Percentiles rank a stretch among this genome's conserved stretches.
These are phyloP conservation scores for Leucosporidium creatinivorum DNA, from an alignment of 768 basidiomycete species.

Conservation along the genomic window DNA sequence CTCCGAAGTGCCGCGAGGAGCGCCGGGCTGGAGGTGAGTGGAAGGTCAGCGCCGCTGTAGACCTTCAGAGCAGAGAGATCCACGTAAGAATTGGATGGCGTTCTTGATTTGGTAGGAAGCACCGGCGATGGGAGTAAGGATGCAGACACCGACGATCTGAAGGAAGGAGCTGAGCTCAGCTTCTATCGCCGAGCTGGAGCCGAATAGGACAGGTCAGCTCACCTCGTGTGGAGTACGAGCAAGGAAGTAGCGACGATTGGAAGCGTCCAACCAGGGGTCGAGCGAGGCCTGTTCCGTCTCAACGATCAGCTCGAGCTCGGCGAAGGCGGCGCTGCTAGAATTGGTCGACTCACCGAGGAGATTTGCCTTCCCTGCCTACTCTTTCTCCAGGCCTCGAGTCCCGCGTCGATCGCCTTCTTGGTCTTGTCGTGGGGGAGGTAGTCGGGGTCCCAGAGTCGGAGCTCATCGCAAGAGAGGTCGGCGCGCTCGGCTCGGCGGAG, in stretches of 20 bases:
- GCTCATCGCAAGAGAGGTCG: slow-evolving; percentile 21
- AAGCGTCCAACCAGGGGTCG: slow-evolving; percentile 21
- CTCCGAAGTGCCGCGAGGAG: slow-evolving; percentile 24
- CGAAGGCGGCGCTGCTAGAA: not conserved
- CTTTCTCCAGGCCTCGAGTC: slow-evolving; percentile 22
- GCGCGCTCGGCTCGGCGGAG: slow-evolving; percentile 15
- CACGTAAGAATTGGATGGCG: slow-evolving; percentile 26
- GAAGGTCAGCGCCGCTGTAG: not conserved
- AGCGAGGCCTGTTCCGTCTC: slow-evolving; percentile 2
- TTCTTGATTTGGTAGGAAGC: slow-evolving; percentile 29
- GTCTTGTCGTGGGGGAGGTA: slow-evolving; percentile 10
- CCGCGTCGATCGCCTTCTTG: slow-evolving; percentile 38
- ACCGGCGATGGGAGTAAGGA: slow-evolving; percentile 24
- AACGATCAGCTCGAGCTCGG: not conserved
- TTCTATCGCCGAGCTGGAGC: not conserved
- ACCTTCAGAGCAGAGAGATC: too few species aligned
- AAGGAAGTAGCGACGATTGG: slow-evolving; percentile 25
- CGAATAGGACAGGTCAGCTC: not conserved
- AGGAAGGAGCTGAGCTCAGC: not conserved
- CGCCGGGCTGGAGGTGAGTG: slow-evolving; percentile 9
- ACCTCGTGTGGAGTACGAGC: slow-evolving; percentile 13
- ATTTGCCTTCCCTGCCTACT: slow-evolving; percentile 27
- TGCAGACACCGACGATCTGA: slow-evolving; percentile 22
- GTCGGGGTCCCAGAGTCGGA: slow-evolving; percentile 12
- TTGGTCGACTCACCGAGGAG: slow-evolving; percentile 12